These are phyloP conservation scores for Myriangium duriaei DNA, from an alignment of 2,329 filamentous ascomycete genomes.

Conservation along the genomic window DNA sequence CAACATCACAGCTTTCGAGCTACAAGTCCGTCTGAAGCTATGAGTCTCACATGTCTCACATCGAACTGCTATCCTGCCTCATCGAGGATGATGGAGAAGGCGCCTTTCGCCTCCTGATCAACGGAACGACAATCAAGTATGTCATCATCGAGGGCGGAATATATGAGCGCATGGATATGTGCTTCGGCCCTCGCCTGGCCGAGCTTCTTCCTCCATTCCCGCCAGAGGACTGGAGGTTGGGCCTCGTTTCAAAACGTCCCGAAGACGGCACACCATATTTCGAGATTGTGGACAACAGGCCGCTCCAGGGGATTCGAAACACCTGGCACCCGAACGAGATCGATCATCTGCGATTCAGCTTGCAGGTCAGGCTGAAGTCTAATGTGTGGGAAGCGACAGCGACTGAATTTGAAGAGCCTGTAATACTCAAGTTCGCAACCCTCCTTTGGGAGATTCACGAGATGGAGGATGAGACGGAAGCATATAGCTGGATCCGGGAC, in stretches of 20 bases:
- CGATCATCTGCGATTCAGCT: too few species aligned
- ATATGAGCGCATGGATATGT: constrained; percentile 23
- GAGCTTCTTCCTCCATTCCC: constrained; percentile 27
- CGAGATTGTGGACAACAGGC: background rate
- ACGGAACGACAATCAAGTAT: constrained; percentile 29
- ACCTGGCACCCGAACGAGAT: constrained; percentile 25
- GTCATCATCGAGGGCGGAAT: constrained; percentile 27
- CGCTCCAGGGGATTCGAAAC: constrained; percentile 17
- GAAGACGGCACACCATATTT: constrained; percentile 15
- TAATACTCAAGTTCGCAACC: too few species aligned
- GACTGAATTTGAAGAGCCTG: too few species aligned
- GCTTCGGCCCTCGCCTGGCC: constrained; percentile 23
- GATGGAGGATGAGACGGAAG: constrained; percentile 26
- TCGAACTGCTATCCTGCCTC: too few species aligned
- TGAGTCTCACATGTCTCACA: too few species aligned
- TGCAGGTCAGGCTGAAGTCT: too few species aligned
- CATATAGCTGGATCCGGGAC: constrained; percentile 27
- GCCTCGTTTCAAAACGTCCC: constrained; percentile 22
- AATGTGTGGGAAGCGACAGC: too few species aligned
- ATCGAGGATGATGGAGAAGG: constrained; percentile 23
- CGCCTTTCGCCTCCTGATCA: constrained; percentile 29
- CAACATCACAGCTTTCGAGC: too few species aligned
- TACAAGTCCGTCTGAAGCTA: too few species aligned
- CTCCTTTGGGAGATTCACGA: too few species aligned
- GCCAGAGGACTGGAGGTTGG: constrained; percentile 30